These are phyloP conservation scores for Cystoisospora suis DNA, from an alignment of 169 alveolate genomes.

Conservation along the genomic window DNA sequence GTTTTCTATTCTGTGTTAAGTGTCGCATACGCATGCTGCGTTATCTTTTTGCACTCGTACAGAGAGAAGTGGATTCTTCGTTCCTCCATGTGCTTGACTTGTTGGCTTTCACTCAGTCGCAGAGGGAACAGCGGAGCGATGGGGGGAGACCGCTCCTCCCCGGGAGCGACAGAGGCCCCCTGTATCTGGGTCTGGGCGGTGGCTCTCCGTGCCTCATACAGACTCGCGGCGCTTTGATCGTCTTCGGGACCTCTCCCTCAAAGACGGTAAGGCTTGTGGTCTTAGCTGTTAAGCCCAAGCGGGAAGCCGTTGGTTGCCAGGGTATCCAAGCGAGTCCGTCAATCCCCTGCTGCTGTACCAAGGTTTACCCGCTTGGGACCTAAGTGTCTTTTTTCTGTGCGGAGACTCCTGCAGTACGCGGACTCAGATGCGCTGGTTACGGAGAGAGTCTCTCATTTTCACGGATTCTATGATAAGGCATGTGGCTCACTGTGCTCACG, in stretches of 20 bases:
- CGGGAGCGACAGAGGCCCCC: not conserved
- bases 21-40: not conserved
- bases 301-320: not conserved
- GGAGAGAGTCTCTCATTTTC: not conserved
- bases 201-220: not conserved
- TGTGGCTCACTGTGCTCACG: too few species aligned
- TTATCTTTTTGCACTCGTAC: not conserved
- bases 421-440: not conserved
- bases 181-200: not conserved
- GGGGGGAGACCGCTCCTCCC: too few species aligned
- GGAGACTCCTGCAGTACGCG: not conserved
- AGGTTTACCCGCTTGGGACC: too few species aligned
- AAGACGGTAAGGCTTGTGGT: not conserved
- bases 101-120: not conserved
- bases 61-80: not conserved
- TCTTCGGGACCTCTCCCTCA: slow-evolving; percentile 15
- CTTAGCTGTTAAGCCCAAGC: not conserved
- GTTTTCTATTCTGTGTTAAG: not conserved
- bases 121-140: not conserved
- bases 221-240: not conserved
- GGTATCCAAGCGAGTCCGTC: not conserved
- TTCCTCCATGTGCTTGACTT: not conserved
- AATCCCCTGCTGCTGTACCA: too few species aligned
- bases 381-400: not conserved
- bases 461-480: not conserved